Base-by-base conservation (phyloP, 176 grass and related monocot species). In the Aegilops tauschii region DNA sequence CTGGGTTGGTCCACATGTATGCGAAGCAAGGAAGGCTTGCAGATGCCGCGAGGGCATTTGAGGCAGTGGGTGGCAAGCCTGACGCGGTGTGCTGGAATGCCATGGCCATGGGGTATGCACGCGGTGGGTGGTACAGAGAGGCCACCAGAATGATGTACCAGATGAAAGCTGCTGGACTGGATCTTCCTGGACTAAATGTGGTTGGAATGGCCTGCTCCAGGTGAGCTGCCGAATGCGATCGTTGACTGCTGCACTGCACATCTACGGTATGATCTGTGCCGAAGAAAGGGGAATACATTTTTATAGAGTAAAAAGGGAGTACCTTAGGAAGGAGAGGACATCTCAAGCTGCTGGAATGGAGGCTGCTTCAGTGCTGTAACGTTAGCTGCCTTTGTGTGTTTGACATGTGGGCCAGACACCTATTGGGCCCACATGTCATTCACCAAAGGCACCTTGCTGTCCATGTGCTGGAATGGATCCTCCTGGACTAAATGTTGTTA, bases 1-100 rank as follows among this genome's bases (percentile, higher is more conserved):
- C 92, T 31, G 82, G 96, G 58, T 69, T 98, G 80, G 86, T 98
- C 6, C 88, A 92, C 77, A 88, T 98, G 93, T 98, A 98, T 42
- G 80, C 90, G 1, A 93, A 93, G 18, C 84, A 95, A 39, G 88
- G 87, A 40, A 76, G 61, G 56, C 77, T 91, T 30, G 42, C 32
- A 3, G 92, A 96, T 3, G 96, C 91, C 10, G 29, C 59, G 21
- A 96, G 76, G 80, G 89, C 93, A 9, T 95, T 98, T 23, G 32
- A 86, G 47, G 78, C 56, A 5, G 82, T 91, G 17, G 45, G 78
- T 30, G 85, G 84, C 32, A 37, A 20, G 68, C 86, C 83, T 6
- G 92, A 98, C 20, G 14, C 5, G 0, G 92, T 50, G 14, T 95
- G 93, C 88, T 95, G 96, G 92, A 98, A 86, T 18, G 49, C 93